Evolutionary conservation across 805 yeast species (phyloP).

Genomic region (Metschnikowia peoriensis): DNA sequence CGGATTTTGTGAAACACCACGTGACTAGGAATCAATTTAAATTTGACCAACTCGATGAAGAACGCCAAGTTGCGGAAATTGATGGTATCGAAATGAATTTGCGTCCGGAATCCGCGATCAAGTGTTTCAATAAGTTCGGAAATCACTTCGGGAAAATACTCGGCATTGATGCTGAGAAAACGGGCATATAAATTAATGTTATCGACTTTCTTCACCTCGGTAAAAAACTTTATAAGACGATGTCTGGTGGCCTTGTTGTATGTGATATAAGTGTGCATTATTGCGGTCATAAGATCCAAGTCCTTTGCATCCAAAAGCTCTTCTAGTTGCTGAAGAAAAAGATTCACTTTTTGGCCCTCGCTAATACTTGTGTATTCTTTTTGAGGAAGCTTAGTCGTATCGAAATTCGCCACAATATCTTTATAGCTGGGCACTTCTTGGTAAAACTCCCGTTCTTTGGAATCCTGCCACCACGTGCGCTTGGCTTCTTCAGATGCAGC

Average conservation of each 20-base stretch:
- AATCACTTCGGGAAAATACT: slow-evolving; percentile 47
- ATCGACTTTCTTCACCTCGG: slow-evolving; percentile 44
- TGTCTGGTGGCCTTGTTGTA: slow-evolving; percentile 73
- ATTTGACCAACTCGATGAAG: slow-evolving; percentile 74
- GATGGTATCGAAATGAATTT: slow-evolving; percentile 50
- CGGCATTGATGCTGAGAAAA: slow-evolving; percentile 61
- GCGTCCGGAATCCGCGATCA: slow-evolving; percentile 61
- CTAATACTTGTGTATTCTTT: slow-evolving; percentile 17
- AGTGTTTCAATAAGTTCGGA: slow-evolving; percentile 52
- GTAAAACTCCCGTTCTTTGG: slow-evolving; percentile 65
- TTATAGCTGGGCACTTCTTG: slow-evolving; percentile 48
- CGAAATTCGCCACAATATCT: slow-evolving; percentile 25
- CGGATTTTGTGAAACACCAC: slow-evolving; percentile 72
- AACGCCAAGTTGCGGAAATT: slow-evolving; percentile 59
- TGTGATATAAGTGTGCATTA: slow-evolving; percentile 50
- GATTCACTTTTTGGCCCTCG: slow-evolving; percentile 41
- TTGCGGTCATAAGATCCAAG: slow-evolving; percentile 46
- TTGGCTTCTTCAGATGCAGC: slow-evolving; percentile 1
- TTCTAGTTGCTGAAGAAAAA: slow-evolving; percentile 44
- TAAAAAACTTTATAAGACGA: slow-evolving; percentile 55
- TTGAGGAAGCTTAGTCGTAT: slow-evolving; percentile 10
- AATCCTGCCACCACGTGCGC: slow-evolving; percentile 55
- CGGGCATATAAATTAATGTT: slow-evolving; percentile 56
- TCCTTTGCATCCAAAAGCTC: slow-evolving; percentile 44
- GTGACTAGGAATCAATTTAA: slow-evolving; percentile 68